phyloP scores from a whole-genome alignment of 2,329 filamentous ascomycete genomes.

The Seiridium unicorne region DNA sequence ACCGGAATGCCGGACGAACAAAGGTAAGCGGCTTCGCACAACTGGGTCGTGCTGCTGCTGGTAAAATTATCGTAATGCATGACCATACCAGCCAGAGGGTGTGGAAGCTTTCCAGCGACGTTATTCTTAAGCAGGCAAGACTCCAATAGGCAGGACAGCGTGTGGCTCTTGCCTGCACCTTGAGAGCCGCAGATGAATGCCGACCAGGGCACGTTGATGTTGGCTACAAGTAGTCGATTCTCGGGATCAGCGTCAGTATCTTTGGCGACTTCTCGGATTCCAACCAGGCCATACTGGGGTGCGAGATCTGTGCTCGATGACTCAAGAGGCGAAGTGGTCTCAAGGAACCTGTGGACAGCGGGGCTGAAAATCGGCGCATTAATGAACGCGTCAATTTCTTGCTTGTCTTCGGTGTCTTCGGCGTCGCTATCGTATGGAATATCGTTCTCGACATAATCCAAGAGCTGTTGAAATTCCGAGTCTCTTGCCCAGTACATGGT shows the following conservation, averaged over 20 bases:
- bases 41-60: slow-evolving; percentile 12
- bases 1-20: slow-evolving; percentile 44
- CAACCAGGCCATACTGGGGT: slow-evolving; percentile 16
- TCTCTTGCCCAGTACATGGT: no score
- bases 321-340: no score
- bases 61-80: slow-evolving; percentile 51
- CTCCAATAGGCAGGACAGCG: slow-evolving; percentile 50
- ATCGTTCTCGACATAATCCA: no score
- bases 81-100: slow-evolving; percentile 47
- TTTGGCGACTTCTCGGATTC: slow-evolving; percentile 6
- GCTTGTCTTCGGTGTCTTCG: no score
- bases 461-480: no score
- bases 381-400: no score
- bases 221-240: slow-evolving; percentile 35
- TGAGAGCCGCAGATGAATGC: slow-evolving; percentile 62
- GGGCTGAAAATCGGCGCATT: no score
- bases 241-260: not conserved
- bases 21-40: slow-evolving; percentile 53
- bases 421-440: no score
- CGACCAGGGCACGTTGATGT: slow-evolving; percentile 53
- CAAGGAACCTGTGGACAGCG: no score
- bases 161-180: slow-evolving; percentile 59
- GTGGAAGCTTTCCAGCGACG: slow-evolving; percentile 36
- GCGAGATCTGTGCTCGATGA: no score
- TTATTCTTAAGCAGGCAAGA: slow-evolving; percentile 25